Base-by-base conservation (phyloP, 2,329 filamentous ascomycete species). In the Furcasterigmium sp. region DNA sequence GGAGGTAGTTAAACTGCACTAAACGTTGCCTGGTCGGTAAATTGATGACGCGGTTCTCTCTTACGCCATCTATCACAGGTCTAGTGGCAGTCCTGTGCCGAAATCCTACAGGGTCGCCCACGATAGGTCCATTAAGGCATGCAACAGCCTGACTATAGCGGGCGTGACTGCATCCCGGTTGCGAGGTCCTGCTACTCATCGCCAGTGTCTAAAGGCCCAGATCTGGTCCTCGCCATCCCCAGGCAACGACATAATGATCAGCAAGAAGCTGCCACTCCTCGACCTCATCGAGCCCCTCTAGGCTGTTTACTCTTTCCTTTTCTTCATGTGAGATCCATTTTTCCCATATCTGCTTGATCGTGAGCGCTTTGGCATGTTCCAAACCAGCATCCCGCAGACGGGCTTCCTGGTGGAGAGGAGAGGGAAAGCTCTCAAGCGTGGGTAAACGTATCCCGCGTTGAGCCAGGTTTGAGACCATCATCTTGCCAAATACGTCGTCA, bases 241-340 rank as follows among this genome's bases (percentile, higher is more conserved):
- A 97, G 4, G 82, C 83, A 35, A 98, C 76, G 50, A 91, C 82
- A 57, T 98, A 98, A 70, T 98, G 93, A 51, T 77, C 80, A 1
- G 90, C 87, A 53, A 98, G 65, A 53, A 98, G 64, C 56, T 84
- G 75, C 85, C 93, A 95, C 67, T 98, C 93, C 64, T 98, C 93
- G 19, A 96, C 76, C 65, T 98, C 93, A 65, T 98, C 93, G 49
- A 98, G 64, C 56, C 93, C 90, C 62, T 98, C 91, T 20, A 96
- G 61, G 10, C 69, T 64, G 50, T 91, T 84, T 2, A 97, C 80
- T 38, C 91, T 73, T 56, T 87, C 83, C 63, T 88, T 91, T 64
- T 97, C 91, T 3, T 69, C 68, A 1, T 71, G 58, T 0, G 60
- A 57, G 3, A 95, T 72, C 90, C 91, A 97, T 2, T 65, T 65